Percentiles rank a stretch among this genome's conserved stretches.
Conservation (phyloP, 2,329 filamentous ascomycete genomes). For the Aspergillus intermedius region DNA sequence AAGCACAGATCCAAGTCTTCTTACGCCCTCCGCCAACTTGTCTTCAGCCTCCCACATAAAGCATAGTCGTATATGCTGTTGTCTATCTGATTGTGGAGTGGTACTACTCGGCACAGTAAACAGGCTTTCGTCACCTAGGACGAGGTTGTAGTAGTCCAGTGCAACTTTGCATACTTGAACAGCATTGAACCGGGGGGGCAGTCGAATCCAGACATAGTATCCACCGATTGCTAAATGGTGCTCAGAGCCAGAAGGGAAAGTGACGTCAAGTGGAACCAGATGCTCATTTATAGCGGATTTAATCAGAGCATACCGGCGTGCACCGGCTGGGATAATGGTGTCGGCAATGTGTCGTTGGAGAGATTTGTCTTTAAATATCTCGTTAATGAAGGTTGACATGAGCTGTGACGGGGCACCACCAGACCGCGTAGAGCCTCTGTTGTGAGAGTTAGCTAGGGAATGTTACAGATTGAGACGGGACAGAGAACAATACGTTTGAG, state of each 20-base stretch:
- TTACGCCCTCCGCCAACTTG: slow-evolving; percentile 60
- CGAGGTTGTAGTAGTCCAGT: slow-evolving; percentile 57
- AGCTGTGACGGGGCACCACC: slow-evolving; percentile 57
- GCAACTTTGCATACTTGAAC: slow-evolving; percentile 53
- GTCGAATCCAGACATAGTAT: slow-evolving; percentile 75
- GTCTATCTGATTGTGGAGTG: slow-evolving; percentile 39
- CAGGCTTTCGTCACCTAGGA: slow-evolving; percentile 61
- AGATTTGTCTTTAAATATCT: slow-evolving; percentile 47
- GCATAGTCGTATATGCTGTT: slow-evolving; percentile 57
- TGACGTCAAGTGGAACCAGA: slow-evolving; percentile 58
- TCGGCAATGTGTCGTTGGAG: slow-evolving; percentile 49
- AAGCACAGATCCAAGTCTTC: slow-evolving; percentile 45
- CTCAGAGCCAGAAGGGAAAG: slow-evolving; percentile 17
- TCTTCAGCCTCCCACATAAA: slow-evolving; percentile 67
- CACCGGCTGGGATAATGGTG: slow-evolving; percentile 52
- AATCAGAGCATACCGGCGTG: slow-evolving; percentile 49
- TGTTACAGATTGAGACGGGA: slow-evolving; percentile 8
- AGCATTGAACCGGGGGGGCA: slow-evolving; percentile 52
- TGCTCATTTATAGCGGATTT: slow-evolving; percentile 53
- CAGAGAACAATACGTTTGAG: slow-evolving; percentile 45
- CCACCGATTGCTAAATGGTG: slow-evolving; percentile 58
- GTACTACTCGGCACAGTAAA: slow-evolving; percentile 63
- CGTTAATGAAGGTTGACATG: slow-evolving; percentile 50
- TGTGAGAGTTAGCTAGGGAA: background rate
- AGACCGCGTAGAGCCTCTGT: slow-evolving; percentile 51